Percentiles rank a stretch among this genome's conserved stretches.
Conservation (phyloP, 306 rosid species). For the Glycyrrhiza uralensis region DNA sequence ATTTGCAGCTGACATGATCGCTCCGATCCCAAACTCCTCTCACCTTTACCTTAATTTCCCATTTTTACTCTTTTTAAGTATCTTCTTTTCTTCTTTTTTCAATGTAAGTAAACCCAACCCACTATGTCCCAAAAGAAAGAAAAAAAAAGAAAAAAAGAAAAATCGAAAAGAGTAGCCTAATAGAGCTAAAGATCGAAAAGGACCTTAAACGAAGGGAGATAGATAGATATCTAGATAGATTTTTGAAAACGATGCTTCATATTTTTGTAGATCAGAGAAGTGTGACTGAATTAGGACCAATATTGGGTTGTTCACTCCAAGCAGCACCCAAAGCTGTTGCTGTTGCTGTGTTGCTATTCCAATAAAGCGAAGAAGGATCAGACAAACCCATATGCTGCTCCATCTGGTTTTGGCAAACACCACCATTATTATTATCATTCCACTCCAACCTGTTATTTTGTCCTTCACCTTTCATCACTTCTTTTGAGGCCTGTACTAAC, state of each 20-base stretch:
- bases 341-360: constrained; percentile 55
- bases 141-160: neutral
- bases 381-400: constrained; percentile 54
- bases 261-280: constrained; percentile 75
- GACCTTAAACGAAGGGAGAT: constrained; percentile 24
- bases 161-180: constrained; percentile 18
- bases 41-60: constrained; percentile 25
- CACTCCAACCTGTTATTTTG: constrained; percentile 45
- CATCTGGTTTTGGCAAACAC: constrained; percentile 42
- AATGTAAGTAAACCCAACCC: constrained; percentile 32
- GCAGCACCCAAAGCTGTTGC: constrained; percentile 35
- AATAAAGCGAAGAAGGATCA: constrained; percentile 66
- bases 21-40: constrained; percentile 90
- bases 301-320: constrained; percentile 73
- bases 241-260: constrained; percentile 29
- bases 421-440: constrained; percentile 9
- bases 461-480: constrained; percentile 69
- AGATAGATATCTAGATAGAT: constrained; percentile 18
- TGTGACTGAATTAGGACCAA: constrained; percentile 64
- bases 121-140: constrained; percentile 20
- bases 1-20: constrained; percentile 99
- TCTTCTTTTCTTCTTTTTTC: neutral
- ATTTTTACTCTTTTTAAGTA: neutral
- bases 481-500: constrained; percentile 34
- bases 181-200: constrained; percentile 25